Conservation (phyloP, 2,329 filamentous ascomycete genomes). For the Penicillium palitans region DNA sequence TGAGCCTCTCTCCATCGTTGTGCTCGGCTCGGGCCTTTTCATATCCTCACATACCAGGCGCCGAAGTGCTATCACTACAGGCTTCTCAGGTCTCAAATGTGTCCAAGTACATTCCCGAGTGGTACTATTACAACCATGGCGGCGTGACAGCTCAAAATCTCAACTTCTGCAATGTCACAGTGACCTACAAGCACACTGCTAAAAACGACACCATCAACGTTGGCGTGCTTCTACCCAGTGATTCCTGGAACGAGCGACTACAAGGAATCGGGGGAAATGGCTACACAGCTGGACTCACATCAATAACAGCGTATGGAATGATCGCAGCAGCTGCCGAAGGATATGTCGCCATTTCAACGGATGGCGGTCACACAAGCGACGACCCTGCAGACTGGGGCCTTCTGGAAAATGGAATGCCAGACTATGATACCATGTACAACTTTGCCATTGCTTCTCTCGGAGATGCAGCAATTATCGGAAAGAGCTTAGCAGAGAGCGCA, state of each 20-base stretch:
- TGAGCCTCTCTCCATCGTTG: background rate
- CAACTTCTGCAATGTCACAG: constrained; percentile 35
- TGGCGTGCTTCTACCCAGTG: background rate
- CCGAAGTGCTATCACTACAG: background rate
- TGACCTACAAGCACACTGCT: constrained; percentile 15
- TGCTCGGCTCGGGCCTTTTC: background rate
- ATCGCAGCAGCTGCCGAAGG: no score
- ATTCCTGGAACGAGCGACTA: constrained; percentile 15
- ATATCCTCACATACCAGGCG: background rate
- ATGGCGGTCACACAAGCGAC: no score
- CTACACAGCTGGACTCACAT: background rate
- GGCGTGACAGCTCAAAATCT: background rate
- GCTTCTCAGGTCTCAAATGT: background rate
- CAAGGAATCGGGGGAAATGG: constrained; percentile 3
- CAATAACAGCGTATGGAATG: no score
- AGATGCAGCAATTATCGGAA: no score
- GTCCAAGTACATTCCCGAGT: background rate
- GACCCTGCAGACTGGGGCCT: no score
- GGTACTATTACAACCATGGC: background rate
- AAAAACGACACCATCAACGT: constrained; percentile 31
- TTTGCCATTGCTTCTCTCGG: no score
- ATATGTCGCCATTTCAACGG: no score
- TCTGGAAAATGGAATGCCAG: no score
- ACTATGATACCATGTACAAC: no score
- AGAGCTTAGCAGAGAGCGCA: no score